These are phyloP conservation scores for Arabidopsis hybrid DNA, from an alignment of 441 rosid species.

Conservation along the genomic window DNA sequence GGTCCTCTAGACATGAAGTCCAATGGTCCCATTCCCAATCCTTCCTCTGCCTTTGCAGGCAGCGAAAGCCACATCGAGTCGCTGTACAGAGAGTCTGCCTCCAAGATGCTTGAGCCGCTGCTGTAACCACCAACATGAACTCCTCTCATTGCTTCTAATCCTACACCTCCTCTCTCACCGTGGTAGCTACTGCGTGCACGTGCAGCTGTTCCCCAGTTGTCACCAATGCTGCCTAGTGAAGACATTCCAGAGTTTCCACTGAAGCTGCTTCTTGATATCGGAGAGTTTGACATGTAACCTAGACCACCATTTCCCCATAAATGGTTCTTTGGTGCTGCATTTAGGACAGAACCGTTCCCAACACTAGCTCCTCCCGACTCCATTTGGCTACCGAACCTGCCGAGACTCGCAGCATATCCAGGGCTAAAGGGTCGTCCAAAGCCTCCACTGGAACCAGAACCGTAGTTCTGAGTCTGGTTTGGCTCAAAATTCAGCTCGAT, in stretches of 20 bases:
- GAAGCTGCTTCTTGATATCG: conserved; percentile 51
- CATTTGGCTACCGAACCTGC: conserved; percentile 51
- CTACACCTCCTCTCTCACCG: conserved; percentile 43
- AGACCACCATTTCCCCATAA: conserved; percentile 61
- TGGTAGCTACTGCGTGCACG: conserved; percentile 54
- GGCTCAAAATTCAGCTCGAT: conserved; percentile 60
- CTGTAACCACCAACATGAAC: conserved; percentile 55
- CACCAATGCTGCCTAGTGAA: conserved; percentile 58
- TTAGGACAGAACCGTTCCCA: conserved; percentile 49
- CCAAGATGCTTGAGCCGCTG: conserved; percentile 51
- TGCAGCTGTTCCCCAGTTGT: conserved; percentile 55
- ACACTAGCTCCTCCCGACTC: conserved; percentile 49
- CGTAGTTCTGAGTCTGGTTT: conserved; percentile 53
- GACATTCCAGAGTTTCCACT: conserved; percentile 56
- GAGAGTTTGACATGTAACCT: conserved; percentile 52
- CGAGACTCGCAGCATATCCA: conserved; percentile 45
- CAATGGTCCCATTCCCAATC: conserved; percentile 45
- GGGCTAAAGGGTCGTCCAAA: conserved; percentile 58
- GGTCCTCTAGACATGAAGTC: conserved; percentile 50
- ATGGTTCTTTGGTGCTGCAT: conserved; percentile 51
- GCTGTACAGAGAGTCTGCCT: conserved; percentile 54
- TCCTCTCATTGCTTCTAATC: conserved; percentile 50
- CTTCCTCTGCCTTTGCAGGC: conserved; percentile 42
- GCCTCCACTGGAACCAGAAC: conserved; percentile 55
- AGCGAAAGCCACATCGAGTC: conserved; percentile 61